Percentiles rank a stretch among this genome's conserved stretches.
phyloP scores from a whole-genome alignment of 2,329 filamentous ascomycete species.

The Epichloe scottii region DNA sequence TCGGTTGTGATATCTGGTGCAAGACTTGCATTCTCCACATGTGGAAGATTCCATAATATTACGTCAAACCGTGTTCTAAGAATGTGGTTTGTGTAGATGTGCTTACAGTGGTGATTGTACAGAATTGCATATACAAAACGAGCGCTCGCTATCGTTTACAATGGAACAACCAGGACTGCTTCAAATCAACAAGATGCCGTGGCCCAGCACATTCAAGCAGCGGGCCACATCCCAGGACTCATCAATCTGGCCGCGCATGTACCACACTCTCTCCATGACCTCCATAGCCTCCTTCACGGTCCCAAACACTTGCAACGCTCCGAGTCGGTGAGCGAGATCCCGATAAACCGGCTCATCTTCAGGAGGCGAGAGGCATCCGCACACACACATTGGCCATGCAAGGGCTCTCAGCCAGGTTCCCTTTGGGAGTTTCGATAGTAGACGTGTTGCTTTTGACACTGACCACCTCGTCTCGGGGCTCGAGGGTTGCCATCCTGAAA shows the following conservation, averaged over 20 bases:
- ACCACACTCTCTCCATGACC: conserved; percentile 36
- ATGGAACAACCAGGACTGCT: background rate
- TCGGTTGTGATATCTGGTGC: no score
- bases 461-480: conserved; percentile 26
- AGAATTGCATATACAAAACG: background rate
- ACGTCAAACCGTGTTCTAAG: no score
- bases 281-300: conserved; percentile 29
- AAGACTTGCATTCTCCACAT: no score
- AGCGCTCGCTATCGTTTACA: no score
- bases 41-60: no score
- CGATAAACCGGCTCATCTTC: conserved; percentile 31
- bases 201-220: conserved; percentile 28
- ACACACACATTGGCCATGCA: conserved; percentile 30
- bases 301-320: conserved; percentile 31
- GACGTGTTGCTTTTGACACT: conserved; percentile 20
- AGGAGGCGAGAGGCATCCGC: conserved; percentile 26
- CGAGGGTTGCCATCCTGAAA: conserved; percentile 38
- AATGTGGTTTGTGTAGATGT: no score
- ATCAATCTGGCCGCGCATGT: conserved; percentile 23
- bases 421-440: conserved; percentile 20
- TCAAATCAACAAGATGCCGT: conserved; percentile 27
- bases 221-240: conserved; percentile 31
- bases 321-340: conserved; percentile 26
- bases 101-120: no score
- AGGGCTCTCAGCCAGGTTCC: conserved; percentile 22